These are phyloP conservation scores for Starmerella vitae DNA, from an alignment of 805 yeast genomes.

Conservation along the genomic window DNA sequence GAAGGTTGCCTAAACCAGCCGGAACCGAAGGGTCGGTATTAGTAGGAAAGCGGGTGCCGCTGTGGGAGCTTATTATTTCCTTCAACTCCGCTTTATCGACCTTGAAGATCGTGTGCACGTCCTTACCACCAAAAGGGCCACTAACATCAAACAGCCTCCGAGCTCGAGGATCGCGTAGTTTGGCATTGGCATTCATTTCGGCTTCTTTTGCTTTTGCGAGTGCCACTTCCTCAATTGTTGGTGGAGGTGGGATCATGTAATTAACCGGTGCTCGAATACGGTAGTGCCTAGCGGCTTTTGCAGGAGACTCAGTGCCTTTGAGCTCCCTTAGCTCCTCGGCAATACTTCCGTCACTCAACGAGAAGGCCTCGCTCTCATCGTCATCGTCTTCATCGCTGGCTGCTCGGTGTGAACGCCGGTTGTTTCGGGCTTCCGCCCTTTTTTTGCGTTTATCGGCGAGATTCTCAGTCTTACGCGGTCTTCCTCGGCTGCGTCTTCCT, in stretches of 20 bases:
- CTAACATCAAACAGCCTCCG: conserved; percentile 80
- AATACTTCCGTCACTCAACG: conserved; percentile 14
- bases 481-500: conserved; percentile 1
- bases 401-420: not conserved
- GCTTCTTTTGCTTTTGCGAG: conserved; percentile 10
- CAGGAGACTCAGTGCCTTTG: conserved; percentile 10
- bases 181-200: conserved; percentile 1
- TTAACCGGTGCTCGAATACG: conserved; percentile 21
- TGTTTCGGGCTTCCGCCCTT: conserved; percentile 1
- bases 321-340: conserved; percentile 20
- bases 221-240: conserved; percentile 20
- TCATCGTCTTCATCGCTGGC: conserved; percentile 1
- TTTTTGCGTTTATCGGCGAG: not conserved
- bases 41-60: not conserved
- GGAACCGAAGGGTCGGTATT: not conserved
- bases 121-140: conserved; percentile 97
- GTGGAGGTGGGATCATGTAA: conserved; percentile 22
- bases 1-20: not conserved
- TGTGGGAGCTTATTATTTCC: not conserved
- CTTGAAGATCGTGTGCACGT: conserved; percentile 61
- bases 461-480: conserved; percentile 1
- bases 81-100: conserved; percentile 13
- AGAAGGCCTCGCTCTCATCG: conserved; percentile 12
- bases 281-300: conserved; percentile 13
- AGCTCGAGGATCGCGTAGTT: conserved; percentile 21